phyloP scores from a whole-genome alignment of 768 basidiomycete genomes.

The Mrakia frigida region DNA sequence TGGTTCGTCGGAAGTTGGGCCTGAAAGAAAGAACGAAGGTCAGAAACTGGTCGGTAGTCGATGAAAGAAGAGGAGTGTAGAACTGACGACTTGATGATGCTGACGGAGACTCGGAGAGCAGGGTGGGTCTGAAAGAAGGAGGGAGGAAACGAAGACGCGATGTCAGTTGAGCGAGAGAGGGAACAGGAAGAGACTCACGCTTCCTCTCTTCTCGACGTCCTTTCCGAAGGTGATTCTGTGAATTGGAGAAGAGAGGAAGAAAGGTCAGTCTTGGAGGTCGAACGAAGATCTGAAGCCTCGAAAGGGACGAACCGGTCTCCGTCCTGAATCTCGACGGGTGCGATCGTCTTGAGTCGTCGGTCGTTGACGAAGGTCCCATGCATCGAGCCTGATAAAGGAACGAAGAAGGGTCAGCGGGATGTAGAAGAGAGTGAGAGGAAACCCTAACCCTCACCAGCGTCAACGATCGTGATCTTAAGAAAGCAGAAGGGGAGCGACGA shows the following conservation, averaged over 20 bases:
- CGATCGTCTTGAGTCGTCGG: not conserved
- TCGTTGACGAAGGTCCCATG: slow-evolving; percentile 2
- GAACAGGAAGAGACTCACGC: not conserved
- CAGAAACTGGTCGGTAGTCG: not conserved
- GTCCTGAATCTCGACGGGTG: not conserved
- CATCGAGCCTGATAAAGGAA: not conserved
- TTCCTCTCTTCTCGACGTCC: slow-evolving; percentile 14
- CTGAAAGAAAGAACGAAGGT: not conserved
- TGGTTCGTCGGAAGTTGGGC: not conserved
- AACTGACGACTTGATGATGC: not conserved
- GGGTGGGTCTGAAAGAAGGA: not conserved
- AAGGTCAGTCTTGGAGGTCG: not conserved
- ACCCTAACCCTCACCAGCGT: not conserved
- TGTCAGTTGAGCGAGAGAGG: not conserved
- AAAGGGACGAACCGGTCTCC: not conserved
- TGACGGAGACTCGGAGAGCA: not conserved
- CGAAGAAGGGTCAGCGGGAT: not conserved
- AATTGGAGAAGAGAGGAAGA: not conserved
- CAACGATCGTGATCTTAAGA: not conserved
- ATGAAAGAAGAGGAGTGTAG: not conserved
- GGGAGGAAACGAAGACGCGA: not conserved
- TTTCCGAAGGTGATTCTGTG: not conserved
- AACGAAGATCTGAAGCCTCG: not conserved
- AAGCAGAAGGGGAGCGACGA: too few species aligned
- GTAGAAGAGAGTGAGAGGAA: too few species aligned